Evolutionary conservation across 768 basidiomycete genomes (phyloP).

Genomic region (Tubosaeta brunneosetosa): DNA sequence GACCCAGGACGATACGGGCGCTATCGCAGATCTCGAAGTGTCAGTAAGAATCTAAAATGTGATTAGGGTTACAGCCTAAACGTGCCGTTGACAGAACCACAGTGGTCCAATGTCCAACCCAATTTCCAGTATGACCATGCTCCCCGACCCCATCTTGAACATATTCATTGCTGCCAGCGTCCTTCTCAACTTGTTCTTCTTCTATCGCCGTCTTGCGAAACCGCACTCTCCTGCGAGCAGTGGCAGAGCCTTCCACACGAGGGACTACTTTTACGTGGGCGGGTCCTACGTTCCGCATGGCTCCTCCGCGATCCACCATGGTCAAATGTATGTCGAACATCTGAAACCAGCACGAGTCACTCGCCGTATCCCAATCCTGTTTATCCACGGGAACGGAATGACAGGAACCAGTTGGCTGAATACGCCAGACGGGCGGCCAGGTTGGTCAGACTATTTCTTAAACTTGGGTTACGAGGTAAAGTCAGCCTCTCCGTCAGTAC

Average conservation of each 20-base stretch:
- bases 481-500: no score
- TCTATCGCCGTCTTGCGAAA: slow-evolving; percentile 3
- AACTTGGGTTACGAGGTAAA: slow-evolving; percentile 46
- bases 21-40: no score
- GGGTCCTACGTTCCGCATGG: slow-evolving; percentile 35
- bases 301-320: slow-evolving; percentile 36
- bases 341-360: slow-evolving; percentile 38
- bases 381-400: slow-evolving; percentile 51
- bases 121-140: slow-evolving; percentile 4
- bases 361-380: slow-evolving; percentile 38
- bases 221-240: background rate
- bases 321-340: slow-evolving; percentile 52
- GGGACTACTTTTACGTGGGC: slow-evolving; percentile 48
- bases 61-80: no score
- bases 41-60: no score
- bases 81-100: no score
- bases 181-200: slow-evolving; percentile 17
- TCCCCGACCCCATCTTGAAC: slow-evolving; percentile 1
- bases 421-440: slow-evolving; percentile 48
- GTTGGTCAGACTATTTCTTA: slow-evolving; percentile 57
- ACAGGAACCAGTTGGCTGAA: slow-evolving; percentile 50
- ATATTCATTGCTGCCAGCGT: slow-evolving; percentile 10
- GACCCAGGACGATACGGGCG: no score
- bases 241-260: slow-evolving; percentile 38
- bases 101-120: background rate